Evolutionary conservation across 2,329 filamentous ascomycete genomes (phyloP).

Genomic region (Ophiostoma tasmaniense): DNA sequence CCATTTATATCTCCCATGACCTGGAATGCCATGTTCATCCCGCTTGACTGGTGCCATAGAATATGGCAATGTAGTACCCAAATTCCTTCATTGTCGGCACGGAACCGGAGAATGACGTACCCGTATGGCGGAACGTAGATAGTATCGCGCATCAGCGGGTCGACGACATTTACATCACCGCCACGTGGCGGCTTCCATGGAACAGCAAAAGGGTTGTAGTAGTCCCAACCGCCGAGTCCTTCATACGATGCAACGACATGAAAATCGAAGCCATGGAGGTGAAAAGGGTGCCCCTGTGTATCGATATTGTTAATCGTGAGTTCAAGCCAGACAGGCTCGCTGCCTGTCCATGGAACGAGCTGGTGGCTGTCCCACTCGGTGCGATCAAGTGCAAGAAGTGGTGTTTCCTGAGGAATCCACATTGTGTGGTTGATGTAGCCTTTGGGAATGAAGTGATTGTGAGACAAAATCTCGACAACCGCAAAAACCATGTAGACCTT

Average conservation of each 20-base stretch:
- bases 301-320: constrained; percentile 25
- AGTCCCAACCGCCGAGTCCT: constrained; percentile 24
- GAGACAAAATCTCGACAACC: constrained; percentile 21
- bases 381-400: constrained; percentile 20
- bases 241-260: constrained; percentile 21
- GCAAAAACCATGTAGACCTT: constrained; percentile 21
- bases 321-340: constrained; percentile 22
- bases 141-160: constrained; percentile 24
- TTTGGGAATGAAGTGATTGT: constrained; percentile 20
- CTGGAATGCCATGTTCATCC: constrained; percentile 24
- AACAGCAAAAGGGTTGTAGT: constrained; percentile 23
- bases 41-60: constrained; percentile 23
- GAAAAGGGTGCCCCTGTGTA: constrained; percentile 24
- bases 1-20: constrained; percentile 20
- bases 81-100: constrained; percentile 22
- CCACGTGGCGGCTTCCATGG: constrained; percentile 19
- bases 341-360: constrained; percentile 23
- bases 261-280: constrained; percentile 24
- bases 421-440: constrained; percentile 23
- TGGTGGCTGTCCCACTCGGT: constrained; percentile 22
- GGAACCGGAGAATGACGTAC: constrained; percentile 21
- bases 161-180: constrained; percentile 18
- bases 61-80: constrained; percentile 24
- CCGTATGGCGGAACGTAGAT: constrained; percentile 22
- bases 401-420: constrained; percentile 21